Evolutionary conservation across 176 grass and related monocot genomes (phyloP).

Genomic region (Eragrostis nindensis): DNA sequence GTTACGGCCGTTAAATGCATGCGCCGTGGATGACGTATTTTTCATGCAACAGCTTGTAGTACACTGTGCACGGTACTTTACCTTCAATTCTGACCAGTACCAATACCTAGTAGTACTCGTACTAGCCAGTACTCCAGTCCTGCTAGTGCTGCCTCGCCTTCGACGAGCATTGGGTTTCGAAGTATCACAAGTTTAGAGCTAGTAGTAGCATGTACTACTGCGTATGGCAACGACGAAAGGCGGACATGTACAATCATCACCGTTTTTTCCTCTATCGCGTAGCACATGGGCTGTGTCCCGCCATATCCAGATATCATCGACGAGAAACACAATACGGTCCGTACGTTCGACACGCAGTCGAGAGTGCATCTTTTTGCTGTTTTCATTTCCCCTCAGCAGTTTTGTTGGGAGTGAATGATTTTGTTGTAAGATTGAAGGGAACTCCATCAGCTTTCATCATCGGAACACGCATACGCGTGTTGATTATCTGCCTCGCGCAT

Average conservation of each 20-base stretch:
- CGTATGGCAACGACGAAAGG: neutral
- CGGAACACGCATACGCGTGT: neutral
- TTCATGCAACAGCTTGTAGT: no score
- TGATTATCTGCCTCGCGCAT: neutral
- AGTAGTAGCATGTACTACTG: no score
- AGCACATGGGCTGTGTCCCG: neutral
- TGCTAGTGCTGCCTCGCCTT: no score
- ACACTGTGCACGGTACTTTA: neutral
- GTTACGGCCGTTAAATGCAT: neutral
- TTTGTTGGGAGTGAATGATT: conserved; percentile 3
- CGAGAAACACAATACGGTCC: neutral
- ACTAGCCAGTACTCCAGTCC: no score
- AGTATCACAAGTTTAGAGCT: no score
- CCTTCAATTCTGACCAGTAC: neutral
- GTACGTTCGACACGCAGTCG: neutral
- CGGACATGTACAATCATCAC: neutral
- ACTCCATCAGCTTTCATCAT: neutral
- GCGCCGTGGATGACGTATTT: neutral
- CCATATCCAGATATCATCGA: neutral
- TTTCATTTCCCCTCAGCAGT: neutral
- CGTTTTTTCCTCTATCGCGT: neutral
- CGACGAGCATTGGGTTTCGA: no score
- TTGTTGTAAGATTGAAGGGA: conserved; percentile 6
- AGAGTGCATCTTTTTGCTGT: neutral
- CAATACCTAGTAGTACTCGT: no score